These are phyloP conservation scores for Colletotrichum sp. DNA, from an alignment of 2,329 filamentous ascomycete genomes.

Conservation along the genomic window DNA sequence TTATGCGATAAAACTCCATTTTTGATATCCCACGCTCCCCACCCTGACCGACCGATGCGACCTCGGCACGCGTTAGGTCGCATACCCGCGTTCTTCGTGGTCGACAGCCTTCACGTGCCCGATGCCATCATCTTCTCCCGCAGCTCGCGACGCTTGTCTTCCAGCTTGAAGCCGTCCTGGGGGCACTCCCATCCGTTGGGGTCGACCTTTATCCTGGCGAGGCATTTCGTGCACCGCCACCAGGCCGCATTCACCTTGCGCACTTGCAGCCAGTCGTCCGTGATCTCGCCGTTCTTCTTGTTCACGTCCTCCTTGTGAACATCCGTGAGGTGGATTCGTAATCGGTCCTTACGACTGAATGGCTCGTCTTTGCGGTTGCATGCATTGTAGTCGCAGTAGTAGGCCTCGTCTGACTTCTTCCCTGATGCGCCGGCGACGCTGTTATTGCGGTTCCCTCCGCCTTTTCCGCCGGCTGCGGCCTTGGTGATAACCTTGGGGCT, in stretches of 20 bases:
- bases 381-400: slow-evolving; percentile 54
- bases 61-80: background rate
- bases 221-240: slow-evolving; percentile 62
- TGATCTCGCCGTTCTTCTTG: slow-evolving; percentile 43
- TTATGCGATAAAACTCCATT: slow-evolving; percentile 16
- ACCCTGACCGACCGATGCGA: background rate
- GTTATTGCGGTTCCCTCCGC: slow-evolving; percentile 14
- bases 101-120: background rate
- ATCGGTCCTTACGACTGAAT: slow-evolving; percentile 62
- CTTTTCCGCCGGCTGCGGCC: background rate
- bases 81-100: background rate
- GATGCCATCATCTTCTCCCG: slow-evolving; percentile 11
- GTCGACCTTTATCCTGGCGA: slow-evolving; percentile 47
- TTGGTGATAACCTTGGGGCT: slow-evolving; percentile 17
- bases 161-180: slow-evolving; percentile 17
- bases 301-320: slow-evolving; percentile 60
- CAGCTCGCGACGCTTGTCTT: slow-evolving; percentile 22
- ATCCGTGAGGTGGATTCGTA: slow-evolving; percentile 59
- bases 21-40: background rate
- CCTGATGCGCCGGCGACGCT: background rate
- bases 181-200: slow-evolving; percentile 50
- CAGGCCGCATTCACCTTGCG: slow-evolving; percentile 47
- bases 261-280: slow-evolving; percentile 41
- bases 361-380: slow-evolving; percentile 50
- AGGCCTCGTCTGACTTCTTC: slow-evolving; percentile 45